These are phyloP conservation scores for Erigeron canadensis DNA, from an alignment of 129 eudicot species.

Conservation along the genomic window DNA sequence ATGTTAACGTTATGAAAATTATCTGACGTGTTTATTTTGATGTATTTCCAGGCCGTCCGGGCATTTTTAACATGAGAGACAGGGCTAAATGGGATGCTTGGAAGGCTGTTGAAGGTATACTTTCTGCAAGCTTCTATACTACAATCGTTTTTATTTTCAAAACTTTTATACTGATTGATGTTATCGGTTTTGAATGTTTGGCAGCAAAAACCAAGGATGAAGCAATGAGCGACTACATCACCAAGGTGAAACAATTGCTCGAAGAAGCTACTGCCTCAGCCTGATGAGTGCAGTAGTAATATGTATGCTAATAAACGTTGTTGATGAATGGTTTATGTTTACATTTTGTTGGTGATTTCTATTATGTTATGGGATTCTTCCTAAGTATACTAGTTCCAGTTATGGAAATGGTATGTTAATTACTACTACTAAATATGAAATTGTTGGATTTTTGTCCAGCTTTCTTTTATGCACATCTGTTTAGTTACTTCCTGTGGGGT, in stretches of 20 bases:
- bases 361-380: slow-evolving; percentile 23
- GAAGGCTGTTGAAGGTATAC: slow-evolving; percentile 88
- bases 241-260: slow-evolving; percentile 88
- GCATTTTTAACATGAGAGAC: slow-evolving; percentile 78
- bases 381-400: slow-evolving; percentile 30
- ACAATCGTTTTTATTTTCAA: not conserved
- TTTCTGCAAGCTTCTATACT: not conserved
- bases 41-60: slow-evolving; percentile 75
- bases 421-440: not conserved
- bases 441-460: slow-evolving; percentile 12
- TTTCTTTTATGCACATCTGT: slow-evolving; percentile 10
- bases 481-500: too few species aligned
- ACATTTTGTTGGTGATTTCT: slow-evolving; percentile 27
- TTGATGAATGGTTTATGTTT: slow-evolving; percentile 17
- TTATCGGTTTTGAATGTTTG: not conserved
- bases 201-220: slow-evolving; percentile 59
- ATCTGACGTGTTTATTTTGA: not conserved
- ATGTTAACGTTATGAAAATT: not conserved
- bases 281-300: not conserved
- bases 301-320: slow-evolving; percentile 1
- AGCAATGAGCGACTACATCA: slow-evolving; percentile 92
- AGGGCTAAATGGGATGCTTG: slow-evolving; percentile 99
- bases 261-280: slow-evolving; percentile 52
- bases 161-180: slow-evolving; percentile 6
- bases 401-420: slow-evolving; percentile 36